Percentiles rank a stretch among this genome's conserved stretches.
phyloP scores from a whole-genome alignment of 306 rosid species.

The Albizia julibrissin region DNA sequence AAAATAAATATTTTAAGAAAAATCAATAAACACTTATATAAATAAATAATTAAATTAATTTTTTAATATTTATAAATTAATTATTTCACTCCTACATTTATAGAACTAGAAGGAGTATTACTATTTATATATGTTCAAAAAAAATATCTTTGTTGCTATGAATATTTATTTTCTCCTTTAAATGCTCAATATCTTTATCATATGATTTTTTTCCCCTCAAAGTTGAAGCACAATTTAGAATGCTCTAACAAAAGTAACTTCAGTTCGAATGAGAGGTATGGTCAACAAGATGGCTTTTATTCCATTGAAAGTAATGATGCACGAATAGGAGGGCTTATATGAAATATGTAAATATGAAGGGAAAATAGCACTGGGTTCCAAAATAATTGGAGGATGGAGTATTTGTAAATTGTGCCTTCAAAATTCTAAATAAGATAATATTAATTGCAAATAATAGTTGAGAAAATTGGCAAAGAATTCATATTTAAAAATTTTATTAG shows the following conservation, averaged over 20 bases:
- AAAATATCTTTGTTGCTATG: neutral
- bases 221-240: neutral
- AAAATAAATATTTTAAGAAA: no score
- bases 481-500: no score
- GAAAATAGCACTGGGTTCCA: neutral
- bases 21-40: no score
- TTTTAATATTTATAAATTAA: no score
- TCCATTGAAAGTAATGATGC: neutral
- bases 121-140: no score
- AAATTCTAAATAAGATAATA: neutral
- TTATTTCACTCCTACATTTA: no score
- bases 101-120: no score
- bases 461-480: no score
- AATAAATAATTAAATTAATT: no score
- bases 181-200: neutral
- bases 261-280: neutral
- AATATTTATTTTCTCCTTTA: neutral
- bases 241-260: neutral
- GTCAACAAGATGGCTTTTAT: neutral
- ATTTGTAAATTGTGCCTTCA: neutral
- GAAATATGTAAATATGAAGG: no score
- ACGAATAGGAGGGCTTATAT: neutral
- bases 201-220: neutral
- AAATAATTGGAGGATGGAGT: no score
- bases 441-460: no score